These are phyloP conservation scores for Rhinocladiella similis DNA, from an alignment of 2,329 filamentous ascomycete species.

Conservation along the genomic window DNA sequence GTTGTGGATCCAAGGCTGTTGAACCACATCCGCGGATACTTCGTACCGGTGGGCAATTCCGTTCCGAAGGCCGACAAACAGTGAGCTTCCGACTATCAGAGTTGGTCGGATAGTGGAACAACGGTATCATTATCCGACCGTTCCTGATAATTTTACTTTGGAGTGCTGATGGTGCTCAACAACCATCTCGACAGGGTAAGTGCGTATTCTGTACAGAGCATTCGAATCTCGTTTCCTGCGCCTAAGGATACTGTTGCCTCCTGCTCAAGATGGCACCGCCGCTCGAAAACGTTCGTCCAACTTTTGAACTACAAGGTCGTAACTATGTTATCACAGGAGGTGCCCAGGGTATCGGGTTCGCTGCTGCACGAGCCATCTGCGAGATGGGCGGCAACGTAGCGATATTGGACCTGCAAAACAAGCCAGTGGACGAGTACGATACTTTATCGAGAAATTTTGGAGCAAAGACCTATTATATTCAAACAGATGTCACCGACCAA, in stretches of 20 bases:
- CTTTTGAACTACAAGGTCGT: constrained; percentile 37
- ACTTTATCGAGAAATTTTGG: constrained; percentile 42
- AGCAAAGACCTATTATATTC: constrained; percentile 47
- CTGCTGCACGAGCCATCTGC: constrained; percentile 39
- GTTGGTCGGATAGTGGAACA: too few species aligned
- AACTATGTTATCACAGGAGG: constrained; percentile 44
- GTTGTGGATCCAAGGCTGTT: too few species aligned
- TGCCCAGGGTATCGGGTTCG: constrained; percentile 43
- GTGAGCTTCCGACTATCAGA: too few species aligned
- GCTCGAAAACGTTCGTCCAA: constrained; percentile 7
- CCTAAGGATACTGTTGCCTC: background rate
- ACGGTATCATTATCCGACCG: too few species aligned
- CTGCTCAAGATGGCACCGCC: constrained; percentile 5
- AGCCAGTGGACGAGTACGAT: constrained; percentile 36
- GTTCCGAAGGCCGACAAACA: too few species aligned
- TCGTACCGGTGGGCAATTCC: too few species aligned
- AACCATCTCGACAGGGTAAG: too few species aligned
- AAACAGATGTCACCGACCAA: constrained; percentile 49
- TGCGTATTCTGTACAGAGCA: too few species aligned
- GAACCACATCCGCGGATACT: too few species aligned
- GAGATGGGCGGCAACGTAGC: constrained; percentile 45
- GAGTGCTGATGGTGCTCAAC: too few species aligned
- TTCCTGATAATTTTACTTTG: too few species aligned
- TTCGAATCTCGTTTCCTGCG: too few species aligned
- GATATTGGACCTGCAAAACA: constrained; percentile 32